Evolutionary conservation across 208 protist genomes (phyloP).

Genomic region (Endotrypanum monterogeii): DNA sequence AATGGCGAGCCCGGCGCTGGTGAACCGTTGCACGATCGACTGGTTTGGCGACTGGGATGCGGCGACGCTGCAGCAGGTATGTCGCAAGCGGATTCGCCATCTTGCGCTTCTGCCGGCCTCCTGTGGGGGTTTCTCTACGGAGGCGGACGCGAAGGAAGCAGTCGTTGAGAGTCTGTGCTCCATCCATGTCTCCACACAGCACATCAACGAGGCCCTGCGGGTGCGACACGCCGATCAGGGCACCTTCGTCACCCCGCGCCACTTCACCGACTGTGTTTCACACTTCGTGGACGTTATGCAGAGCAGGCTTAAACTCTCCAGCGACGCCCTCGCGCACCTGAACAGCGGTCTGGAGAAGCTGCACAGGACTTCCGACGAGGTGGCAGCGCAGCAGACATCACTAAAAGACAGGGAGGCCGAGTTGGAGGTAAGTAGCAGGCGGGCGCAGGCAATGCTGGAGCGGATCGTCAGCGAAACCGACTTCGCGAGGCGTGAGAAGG

Average conservation of each 20-base stretch:
- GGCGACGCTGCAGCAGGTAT: slow-evolving; percentile 94
- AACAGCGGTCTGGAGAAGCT: slow-evolving; percentile 96
- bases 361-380: slow-evolving; percentile 85
- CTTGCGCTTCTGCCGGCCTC: slow-evolving; percentile 88
- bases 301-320: slow-evolving; percentile 93
- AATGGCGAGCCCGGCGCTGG: slow-evolving; percentile 98
- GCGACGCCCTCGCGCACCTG: slow-evolving; percentile 96
- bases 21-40: slow-evolving; percentile 99
- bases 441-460: slow-evolving; percentile 84
- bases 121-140: slow-evolving; percentile 41
- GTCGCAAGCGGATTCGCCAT: slow-evolving; percentile 82
- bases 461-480: slow-evolving; percentile 88
- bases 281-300: slow-evolving; percentile 95
- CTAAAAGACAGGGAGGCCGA: slow-evolving; percentile 85
- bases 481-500: slow-evolving; percentile 85
- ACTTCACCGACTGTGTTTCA: slow-evolving; percentile 98
- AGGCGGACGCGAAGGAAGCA: slow-evolving; percentile 59
- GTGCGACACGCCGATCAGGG: slow-evolving; percentile 80
- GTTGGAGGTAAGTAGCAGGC: slow-evolving; percentile 77
- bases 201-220: slow-evolving; percentile 79
- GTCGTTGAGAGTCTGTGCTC: slow-evolving; percentile 90
- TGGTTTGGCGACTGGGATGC: slow-evolving; percentile 99
- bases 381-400: slow-evolving; percentile 80
- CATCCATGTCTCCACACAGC: slow-evolving; percentile 92
- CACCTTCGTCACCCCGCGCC: slow-evolving; percentile 97